These are phyloP conservation scores for Pleurotus giganteus DNA, from an alignment of 768 basidiomycete species.

Conservation along the genomic window DNA sequence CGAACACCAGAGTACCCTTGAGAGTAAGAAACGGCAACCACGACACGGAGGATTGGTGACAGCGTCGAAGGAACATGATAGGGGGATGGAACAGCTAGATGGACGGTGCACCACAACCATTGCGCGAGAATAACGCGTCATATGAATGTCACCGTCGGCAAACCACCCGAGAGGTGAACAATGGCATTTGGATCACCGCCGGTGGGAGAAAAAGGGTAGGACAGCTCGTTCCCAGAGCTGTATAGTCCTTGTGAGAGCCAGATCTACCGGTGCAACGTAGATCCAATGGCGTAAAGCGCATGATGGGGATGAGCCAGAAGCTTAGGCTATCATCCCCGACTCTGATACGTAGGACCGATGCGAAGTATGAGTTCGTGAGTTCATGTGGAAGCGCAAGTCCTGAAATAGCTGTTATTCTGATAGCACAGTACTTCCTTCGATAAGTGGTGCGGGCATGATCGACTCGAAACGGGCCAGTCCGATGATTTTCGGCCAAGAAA, in stretches of 20 bases:
- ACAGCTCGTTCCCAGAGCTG: conserved; percentile 5
- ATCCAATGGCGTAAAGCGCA: background rate
- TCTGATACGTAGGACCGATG: background rate
- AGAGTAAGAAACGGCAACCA: conserved; percentile 4
- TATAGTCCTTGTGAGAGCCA: conserved; percentile 5
- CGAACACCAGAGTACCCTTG: no score
- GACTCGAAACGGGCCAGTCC: background rate
- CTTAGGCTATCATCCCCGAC: background rate
- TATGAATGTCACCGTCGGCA: background rate
- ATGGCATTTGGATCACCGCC: conserved; percentile 6
- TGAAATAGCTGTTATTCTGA: background rate
- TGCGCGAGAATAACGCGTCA: background rate
- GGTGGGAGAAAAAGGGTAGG: conserved; percentile 3
- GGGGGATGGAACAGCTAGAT: background rate
- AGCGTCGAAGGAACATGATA: background rate
- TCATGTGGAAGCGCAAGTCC: background rate
- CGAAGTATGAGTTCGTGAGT: background rate
- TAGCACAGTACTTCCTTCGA: background rate
- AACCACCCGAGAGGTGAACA: background rate
- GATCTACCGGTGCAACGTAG: background rate
- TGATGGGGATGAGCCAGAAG: background rate
- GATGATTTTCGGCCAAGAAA: background rate
- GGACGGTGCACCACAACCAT: background rate
- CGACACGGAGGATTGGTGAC: background rate
- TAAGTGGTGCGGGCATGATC: no score